A percentile compares a stretch with the other conserved stretches of the same genome.
These are phyloP conservation scores for Hymenoscyphus salicellus DNA, from an alignment of 2,329 filamentous ascomycete genomes.

Conservation along the genomic window DNA sequence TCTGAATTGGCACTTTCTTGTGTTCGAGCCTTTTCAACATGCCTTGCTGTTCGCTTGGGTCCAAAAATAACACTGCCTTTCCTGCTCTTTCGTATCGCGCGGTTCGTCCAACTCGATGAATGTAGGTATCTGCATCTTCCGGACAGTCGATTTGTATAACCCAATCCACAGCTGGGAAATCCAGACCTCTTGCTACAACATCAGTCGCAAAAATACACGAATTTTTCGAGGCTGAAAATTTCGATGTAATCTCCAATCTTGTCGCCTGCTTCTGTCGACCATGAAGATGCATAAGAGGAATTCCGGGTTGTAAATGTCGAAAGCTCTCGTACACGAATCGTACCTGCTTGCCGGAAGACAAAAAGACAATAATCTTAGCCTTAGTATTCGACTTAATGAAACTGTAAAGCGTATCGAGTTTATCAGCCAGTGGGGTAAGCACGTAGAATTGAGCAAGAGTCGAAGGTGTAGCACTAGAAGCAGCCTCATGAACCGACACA, in stretches of 20 bases:
- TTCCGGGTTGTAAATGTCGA: conserved; percentile 88
- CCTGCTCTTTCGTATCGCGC: conserved; percentile 90
- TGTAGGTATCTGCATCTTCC: conserved; percentile 95
- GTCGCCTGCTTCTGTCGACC: conserved; percentile 91
- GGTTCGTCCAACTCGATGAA: conserved; percentile 90
- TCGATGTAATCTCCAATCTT: conserved; percentile 79
- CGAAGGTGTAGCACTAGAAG: conserved; percentile 73
- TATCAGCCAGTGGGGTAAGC: conserved; percentile 78
- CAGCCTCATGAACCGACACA: conserved; percentile 85
- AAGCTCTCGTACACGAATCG: conserved; percentile 94
- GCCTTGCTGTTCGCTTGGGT: conserved; percentile 87
- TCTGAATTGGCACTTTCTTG: conserved; percentile 85
- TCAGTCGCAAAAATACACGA: conserved; percentile 94
- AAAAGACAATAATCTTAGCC: conserved; percentile 90
- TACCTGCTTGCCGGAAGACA: conserved; percentile 94
- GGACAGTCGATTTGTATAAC: conserved; percentile 98
- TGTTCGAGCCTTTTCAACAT: conserved; percentile 82
- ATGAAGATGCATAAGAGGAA: conserved; percentile 87
- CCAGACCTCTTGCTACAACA: conserved; percentile 87
- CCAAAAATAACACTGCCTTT: conserved; percentile 83
- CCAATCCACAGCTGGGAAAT: conserved; percentile 97
- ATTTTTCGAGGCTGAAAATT: conserved; percentile 76
- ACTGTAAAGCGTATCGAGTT: conserved; percentile 87
- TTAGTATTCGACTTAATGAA: conserved; percentile 91
- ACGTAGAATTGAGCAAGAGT: conserved; percentile 90